Percentiles rank a stretch among this genome's conserved stretches.
Conservation (phyloP, 2,329 filamentous ascomycete genomes). For the Colletotrichum sp. region DNA sequence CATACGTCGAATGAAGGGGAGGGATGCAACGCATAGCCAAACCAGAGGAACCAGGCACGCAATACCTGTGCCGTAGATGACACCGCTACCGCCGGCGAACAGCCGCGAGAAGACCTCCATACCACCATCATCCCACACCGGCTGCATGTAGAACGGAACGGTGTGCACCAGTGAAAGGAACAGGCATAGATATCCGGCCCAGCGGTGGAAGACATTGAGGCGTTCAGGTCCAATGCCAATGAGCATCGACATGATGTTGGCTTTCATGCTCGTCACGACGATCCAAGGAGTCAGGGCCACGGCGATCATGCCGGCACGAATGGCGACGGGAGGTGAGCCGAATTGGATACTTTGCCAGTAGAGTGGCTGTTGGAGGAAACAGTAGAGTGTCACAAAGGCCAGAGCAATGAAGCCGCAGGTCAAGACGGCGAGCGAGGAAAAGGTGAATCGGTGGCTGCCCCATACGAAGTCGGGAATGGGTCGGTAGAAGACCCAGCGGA, state of each 20-base stretch:
- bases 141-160: constrained; percentile 88
- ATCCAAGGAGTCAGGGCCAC: constrained; percentile 95
- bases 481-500: constrained; percentile 88
- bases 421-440: constrained; percentile 79
- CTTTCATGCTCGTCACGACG: constrained; percentile 86
- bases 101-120: constrained; percentile 72
- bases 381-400: constrained; percentile 78
- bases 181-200: constrained; percentile 86
- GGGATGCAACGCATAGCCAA: constrained; percentile 84
- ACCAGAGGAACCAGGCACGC: constrained; percentile 81
- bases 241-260: constrained; percentile 81
- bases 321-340: constrained; percentile 86
- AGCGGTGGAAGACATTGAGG: constrained; percentile 91
- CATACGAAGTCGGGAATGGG: constrained; percentile 78
- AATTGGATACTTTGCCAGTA: constrained; percentile 88
- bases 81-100: constrained; percentile 67
- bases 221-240: constrained; percentile 93
- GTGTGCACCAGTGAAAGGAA: constrained; percentile 84
- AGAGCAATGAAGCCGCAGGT: constrained; percentile 71
- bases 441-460: constrained; percentile 73
- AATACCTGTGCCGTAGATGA: constrained; percentile 85
- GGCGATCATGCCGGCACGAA: constrained; percentile 89
- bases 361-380: constrained; percentile 85
- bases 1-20: constrained; percentile 76
- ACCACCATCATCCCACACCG: constrained; percentile 81